Evolutionary conservation across 2,329 filamentous ascomycete species (phyloP).

Genomic region (Fusarium stilboides): DNA sequence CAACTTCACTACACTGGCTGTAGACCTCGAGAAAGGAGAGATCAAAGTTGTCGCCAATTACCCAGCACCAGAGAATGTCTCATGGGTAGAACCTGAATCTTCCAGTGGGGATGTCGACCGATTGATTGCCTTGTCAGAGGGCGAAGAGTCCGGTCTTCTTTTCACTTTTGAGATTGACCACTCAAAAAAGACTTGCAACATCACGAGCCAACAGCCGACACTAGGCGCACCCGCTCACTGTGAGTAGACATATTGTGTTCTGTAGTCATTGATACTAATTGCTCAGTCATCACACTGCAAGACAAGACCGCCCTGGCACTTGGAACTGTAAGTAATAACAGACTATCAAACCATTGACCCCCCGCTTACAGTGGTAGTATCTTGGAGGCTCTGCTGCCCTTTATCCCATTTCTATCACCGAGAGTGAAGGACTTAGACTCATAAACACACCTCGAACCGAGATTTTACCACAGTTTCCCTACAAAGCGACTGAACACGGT

Average conservation of each 20-base stretch:
- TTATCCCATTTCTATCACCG: slow-evolving; percentile 8
- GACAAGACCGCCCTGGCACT: slow-evolving; percentile 1
- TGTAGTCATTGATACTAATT: no score
- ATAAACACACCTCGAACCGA: not conserved
- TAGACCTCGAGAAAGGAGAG: slow-evolving; percentile 6
- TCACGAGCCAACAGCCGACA: slow-evolving; percentile 6
- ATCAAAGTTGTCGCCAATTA: not conserved
- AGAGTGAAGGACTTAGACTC: not conserved
- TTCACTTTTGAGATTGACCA: slow-evolving; percentile 10
- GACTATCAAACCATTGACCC: not conserved
- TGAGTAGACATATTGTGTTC: not conserved
- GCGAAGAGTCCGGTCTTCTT: not conserved
- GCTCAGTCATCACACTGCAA: not conserved
- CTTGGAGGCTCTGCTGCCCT: slow-evolving; percentile 7
- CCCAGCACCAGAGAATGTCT: slow-evolving; percentile 10
- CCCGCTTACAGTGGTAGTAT: not conserved
- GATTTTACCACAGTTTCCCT: not conserved
- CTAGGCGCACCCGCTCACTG: slow-evolving; percentile 13
- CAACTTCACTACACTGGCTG: slow-evolving; percentile 4
- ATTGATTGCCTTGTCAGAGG: slow-evolving; percentile 7
- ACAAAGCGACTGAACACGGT: slow-evolving; percentile 6
- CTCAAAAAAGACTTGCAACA: not conserved
- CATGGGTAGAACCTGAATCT: slow-evolving; percentile 4
- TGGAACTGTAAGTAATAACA: not conserved
- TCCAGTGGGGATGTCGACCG: not conserved